phyloP scores from a whole-genome alignment of 257 asterid species.

The Leonotis leonurus region DNA sequence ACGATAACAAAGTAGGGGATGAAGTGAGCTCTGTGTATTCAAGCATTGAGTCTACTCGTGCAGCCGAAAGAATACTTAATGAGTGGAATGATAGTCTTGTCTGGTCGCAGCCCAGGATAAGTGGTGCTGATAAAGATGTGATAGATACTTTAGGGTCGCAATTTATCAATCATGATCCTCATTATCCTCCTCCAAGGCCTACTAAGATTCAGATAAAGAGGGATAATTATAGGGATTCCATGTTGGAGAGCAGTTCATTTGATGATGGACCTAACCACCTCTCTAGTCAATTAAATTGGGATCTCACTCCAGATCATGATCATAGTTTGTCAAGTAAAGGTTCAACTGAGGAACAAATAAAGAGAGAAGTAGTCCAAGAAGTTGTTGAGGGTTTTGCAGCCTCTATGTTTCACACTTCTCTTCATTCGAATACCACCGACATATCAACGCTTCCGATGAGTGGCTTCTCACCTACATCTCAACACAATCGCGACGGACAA shows the following conservation, averaged over 20 bases:
- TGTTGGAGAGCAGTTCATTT: conserved; percentile 20
- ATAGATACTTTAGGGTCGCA: conserved; percentile 26
- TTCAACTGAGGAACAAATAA: conserved; percentile 64
- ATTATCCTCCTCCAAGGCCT: conserved; percentile 72
- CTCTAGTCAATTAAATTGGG: conserved; percentile 34
- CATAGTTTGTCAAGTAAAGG: conserved; percentile 46
- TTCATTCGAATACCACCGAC: conserved; percentile 38
- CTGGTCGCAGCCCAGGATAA: conserved; percentile 35
- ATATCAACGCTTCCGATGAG: no score
- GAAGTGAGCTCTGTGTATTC: conserved; percentile 30
- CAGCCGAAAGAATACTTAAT: conserved; percentile 32
- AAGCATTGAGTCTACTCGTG: conserved; percentile 27
- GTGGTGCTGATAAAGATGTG: conserved; percentile 30
- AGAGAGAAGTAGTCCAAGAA: conserved; percentile 80
- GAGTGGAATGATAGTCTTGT: conserved; percentile 43
- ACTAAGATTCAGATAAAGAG: conserved; percentile 54
- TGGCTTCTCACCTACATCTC: conserved; percentile 32
- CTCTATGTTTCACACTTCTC: conserved; percentile 69
- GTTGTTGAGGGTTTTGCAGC: conserved; percentile 93
- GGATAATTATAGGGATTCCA: conserved; percentile 39
- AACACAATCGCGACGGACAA: conserved; percentile 33
- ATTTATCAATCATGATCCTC: conserved; percentile 78
- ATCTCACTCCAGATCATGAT: conserved; percentile 37
- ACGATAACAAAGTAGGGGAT: conserved; percentile 18
- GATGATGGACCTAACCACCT: conserved; percentile 40